Evolutionary conservation across 805 yeast species (phyloP), one percentile per base, ranked within the genome.

Genomic region (Phaffomyces antillensis): DNA sequence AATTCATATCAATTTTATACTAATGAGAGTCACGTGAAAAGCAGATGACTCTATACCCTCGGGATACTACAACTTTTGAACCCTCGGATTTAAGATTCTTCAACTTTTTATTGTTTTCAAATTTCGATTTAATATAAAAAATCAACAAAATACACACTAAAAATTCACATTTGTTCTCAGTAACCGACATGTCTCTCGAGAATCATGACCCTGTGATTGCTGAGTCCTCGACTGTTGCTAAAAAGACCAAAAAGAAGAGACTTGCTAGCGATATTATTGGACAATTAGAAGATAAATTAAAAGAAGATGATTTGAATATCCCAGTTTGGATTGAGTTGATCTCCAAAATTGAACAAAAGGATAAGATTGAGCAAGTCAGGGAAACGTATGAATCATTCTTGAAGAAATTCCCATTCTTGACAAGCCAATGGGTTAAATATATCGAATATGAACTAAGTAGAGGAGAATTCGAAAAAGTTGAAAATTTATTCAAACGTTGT

Each of bases 381-480:
- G 65, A 69, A 8, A 70, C 73, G 0, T 88, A 75, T 60, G 83
- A 81, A 43, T 65, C 74, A 18, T 79, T 84, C 53, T 72, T 90
- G 38, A 61, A 61, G 17, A 68, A 75, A 9, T 90, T 86, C 68
- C 87, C 86, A 25, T 75, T 73, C 44, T 79, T 82, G 52, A 83
- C 83, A 1, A 70, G 72, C 16, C 73, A 80, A n/a, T 91, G 96
- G 96, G 70, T 79, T 31, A 71, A 67, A 36, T 89, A 86, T 62
- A 76, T 86, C 46, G 76, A 77, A 43, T 76, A 75, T 53, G 86
- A 82, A 58, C 61, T 82, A 46, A 73, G 71, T 40, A 69, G 83
- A 51, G 83, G 81, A 41, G 90, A 86, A 51, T 79, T 78, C 56
- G 71, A 75, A 32, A 68, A 66, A 41, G 93, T 81, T 16, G 95